Evolutionary conservation across 768 basidiomycete species (phyloP).

Genomic region (Lactifluus volemus): DNA sequence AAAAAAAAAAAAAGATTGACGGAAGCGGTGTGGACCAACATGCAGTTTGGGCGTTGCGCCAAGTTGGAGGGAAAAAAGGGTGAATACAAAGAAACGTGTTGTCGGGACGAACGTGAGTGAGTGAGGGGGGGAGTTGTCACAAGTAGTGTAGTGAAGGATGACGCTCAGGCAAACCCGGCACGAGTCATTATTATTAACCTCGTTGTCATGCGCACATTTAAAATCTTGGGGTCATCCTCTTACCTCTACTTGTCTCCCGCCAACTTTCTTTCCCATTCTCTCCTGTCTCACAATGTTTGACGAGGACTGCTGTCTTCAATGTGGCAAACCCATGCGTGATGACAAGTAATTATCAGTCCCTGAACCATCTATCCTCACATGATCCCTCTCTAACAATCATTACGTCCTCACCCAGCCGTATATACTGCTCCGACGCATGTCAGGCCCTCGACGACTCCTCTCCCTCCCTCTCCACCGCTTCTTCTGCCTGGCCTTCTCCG

Average conservation of each 20-base stretch:
- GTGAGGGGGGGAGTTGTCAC: too few species aligned
- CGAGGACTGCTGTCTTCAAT: slow-evolving; percentile 25
- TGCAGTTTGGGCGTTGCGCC: slow-evolving; percentile 10
- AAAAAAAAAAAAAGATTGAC: background rate
- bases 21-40: slow-evolving; percentile 3
- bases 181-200: slow-evolving; percentile 5
- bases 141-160: too few species aligned
- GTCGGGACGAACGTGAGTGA: background rate
- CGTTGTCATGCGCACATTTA: slow-evolving; percentile 15
- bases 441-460: slow-evolving; percentile 20
- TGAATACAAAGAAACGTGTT: background rate
- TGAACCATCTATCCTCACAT: slow-evolving; percentile 12
- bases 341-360: slow-evolving; percentile 16
- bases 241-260: slow-evolving; percentile 1
- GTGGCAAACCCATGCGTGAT: slow-evolving; percentile 20
- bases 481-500: slow-evolving; percentile 21
- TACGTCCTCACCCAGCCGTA: slow-evolving; percentile 19
- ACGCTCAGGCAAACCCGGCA: too few species aligned
- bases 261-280: background rate
- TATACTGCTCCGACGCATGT: slow-evolving; percentile 22
- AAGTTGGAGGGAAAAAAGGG: background rate
- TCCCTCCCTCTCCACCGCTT: slow-evolving; percentile 21
- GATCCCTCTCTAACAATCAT: slow-evolving; percentile 10
- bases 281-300: slow-evolving; percentile 20
- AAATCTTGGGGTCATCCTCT: background rate